Base-by-base conservation (phyloP, 2,329 filamentous ascomycete genomes). In the Ascocoryne sarcoides region DNA sequence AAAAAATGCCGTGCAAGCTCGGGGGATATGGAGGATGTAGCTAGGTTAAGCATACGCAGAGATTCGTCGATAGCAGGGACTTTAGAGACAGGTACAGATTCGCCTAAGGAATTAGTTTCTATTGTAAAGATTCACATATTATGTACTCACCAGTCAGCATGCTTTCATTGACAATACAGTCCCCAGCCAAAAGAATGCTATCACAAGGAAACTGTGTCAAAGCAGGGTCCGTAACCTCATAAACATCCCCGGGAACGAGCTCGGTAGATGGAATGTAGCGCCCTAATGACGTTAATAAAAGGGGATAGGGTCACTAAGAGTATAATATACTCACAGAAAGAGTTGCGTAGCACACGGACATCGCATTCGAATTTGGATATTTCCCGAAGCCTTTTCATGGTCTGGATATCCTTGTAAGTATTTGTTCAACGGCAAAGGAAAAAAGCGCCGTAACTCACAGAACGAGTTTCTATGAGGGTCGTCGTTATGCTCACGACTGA, bases 121-220 rank as follows among this genome's bases (percentile, higher is more conserved):
- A 12, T 10, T 14, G 15, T 12, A 12, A 18, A 34, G 4, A 19
- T n/a, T 16, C 33, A 28, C 7, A 32, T n/a, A 26, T n/a, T 19
- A 10, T 23, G 18, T 18, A 14, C 57, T 48, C 57, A 72, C 69
- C 78, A 29, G 92, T 98, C 26, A 98, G 75, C 92, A 98, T 98
- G 65, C 92, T 96, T 64, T 98, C 92, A 56, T 98, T 98, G 50
- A 98, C 89, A 47, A 98, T 96, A 56, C 89, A 95, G 63, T 98
- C 93, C 30, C 92, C 93, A 38, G 85, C 86, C 0, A 98, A 71
- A 4, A 98, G 67, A 23, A 98, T 67, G 60, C 90, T 94, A 61
- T 98, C 92, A 55, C 86, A 92, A 1, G 92, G 92, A 47, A 96
- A 84, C 53, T 94, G 85, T 3, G 76, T 76, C 18, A 98, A 69